A percentile compares a stretch with the other conserved stretches of the same genome.
Conservation (phyloP, 1,284 basidiomycete species). For the Melampsora occidentalis region DNA sequence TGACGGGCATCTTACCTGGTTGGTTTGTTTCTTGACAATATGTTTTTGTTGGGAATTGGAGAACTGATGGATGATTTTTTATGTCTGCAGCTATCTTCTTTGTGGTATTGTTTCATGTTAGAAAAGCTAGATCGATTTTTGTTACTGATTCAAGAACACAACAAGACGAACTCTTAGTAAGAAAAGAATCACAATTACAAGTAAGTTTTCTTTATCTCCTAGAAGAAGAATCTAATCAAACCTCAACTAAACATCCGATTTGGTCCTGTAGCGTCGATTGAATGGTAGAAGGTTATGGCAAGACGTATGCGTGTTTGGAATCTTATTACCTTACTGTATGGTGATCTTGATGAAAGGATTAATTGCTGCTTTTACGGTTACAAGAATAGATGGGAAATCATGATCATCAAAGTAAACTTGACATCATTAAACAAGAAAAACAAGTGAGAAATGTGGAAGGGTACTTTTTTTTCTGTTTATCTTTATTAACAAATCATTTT, state of each 20-base stretch:
- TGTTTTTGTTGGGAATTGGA: neutral
- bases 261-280: conserved; percentile 18
- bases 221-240: too few species aligned
- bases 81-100: conserved; percentile 48
- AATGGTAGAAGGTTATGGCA: conserved; percentile 42
- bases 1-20: conserved; percentile 48
- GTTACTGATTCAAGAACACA: conserved; percentile 19
- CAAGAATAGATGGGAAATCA: neutral
- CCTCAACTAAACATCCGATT: neutral
- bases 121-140: conserved; percentile 50
- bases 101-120: conserved; percentile 52
- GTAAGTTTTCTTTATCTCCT: neutral
- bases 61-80: neutral
- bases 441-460: too few species aligned
- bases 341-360: conserved; percentile 43
- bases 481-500: too few species aligned
- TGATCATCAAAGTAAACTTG: neutral
- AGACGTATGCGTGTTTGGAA: conserved; percentile 37
- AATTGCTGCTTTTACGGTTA: conserved; percentile 20
- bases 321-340: conserved; percentile 39
- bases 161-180: conserved; percentile 8
- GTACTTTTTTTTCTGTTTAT: neutral
- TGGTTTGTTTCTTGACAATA: neutral
- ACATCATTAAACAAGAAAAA: neutral
- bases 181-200: conserved; percentile 19